These are phyloP conservation scores for Vanrija sp. DNA, from an alignment of 1,284 basidiomycete genomes.

Conservation along the genomic window DNA sequence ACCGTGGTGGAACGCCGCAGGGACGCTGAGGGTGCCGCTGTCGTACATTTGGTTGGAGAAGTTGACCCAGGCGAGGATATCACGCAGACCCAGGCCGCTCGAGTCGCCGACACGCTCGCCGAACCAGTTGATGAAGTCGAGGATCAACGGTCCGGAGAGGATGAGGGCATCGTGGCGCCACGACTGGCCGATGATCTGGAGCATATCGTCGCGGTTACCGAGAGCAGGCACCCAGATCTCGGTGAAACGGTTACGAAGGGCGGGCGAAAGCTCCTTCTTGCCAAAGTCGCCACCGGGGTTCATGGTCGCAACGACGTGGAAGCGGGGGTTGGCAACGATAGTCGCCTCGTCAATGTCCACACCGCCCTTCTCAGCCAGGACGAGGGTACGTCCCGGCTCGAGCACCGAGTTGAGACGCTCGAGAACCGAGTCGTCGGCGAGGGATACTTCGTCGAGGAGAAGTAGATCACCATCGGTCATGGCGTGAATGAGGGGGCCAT, in stretches of 20 bases:
- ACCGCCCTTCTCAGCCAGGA: conserved; percentile 89
- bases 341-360: conserved; percentile 64
- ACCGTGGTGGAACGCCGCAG: conserved; percentile 74
- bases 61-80: conserved; percentile 87
- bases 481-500: conserved; percentile 88
- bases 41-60: conserved; percentile 70
- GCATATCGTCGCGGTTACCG: conserved; percentile 68
- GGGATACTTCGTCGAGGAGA: conserved; percentile 92
- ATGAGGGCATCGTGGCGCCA: conserved; percentile 64
- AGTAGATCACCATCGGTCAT: conserved; percentile 85
- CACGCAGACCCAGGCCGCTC: conserved; percentile 69
- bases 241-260: conserved; percentile 94
- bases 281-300: conserved; percentile 99
- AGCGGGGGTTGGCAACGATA: conserved; percentile 62
- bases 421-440: conserved; percentile 97
- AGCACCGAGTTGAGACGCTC: conserved; percentile 96
- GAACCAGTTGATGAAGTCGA: conserved; percentile 83
- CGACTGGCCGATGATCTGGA: conserved; percentile 69
- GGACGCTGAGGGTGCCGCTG: conserved; percentile 43
- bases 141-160: conserved; percentile 61
- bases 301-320: conserved; percentile 97
- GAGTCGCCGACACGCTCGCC: conserved; percentile 60
- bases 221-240: conserved; percentile 98
- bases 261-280: conserved; percentile 97
- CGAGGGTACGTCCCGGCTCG: conserved; percentile 82